Evolutionary conservation across 345 rosid genomes (phyloP).

Genomic region (Arabidopsis suecica): DNA sequence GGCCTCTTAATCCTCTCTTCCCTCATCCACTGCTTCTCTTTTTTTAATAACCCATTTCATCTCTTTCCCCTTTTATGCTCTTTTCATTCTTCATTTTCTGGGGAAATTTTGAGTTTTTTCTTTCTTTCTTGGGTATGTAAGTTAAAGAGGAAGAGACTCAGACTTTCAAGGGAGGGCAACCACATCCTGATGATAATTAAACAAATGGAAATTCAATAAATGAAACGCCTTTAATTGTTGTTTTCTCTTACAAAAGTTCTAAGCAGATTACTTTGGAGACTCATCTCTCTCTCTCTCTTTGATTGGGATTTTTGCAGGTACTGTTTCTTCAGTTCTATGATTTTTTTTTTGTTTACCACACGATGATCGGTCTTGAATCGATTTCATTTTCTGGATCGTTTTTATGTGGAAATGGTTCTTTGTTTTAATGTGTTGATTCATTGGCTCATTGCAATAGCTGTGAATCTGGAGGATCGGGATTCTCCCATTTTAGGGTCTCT

Average conservation of each 20-base stretch:
- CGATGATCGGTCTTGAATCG: conserved; percentile 34
- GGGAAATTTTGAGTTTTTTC: background rate
- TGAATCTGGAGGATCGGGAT: conserved; percentile 29
- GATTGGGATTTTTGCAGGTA: conserved; percentile 29
- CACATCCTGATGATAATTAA: conserved; percentile 1
- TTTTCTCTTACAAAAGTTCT: background rate
- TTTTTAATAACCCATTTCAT: conserved; percentile 10
- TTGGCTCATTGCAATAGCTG: conserved; percentile 13
- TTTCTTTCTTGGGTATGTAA: conserved; percentile 6
- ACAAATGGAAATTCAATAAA: background rate
- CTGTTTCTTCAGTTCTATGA: background rate
- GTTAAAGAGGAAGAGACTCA: background rate
- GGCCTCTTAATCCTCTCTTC: conserved; percentile 37
- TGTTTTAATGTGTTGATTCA: conserved; percentile 4
- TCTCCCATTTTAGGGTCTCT: conserved; percentile 14
- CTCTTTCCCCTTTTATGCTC: conserved; percentile 21
- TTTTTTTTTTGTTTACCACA: background rate
- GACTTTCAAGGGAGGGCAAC: background rate
- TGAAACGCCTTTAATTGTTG: background rate
- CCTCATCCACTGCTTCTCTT: conserved; percentile 37
- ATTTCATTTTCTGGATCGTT: conserved; percentile 25
- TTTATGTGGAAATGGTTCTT: conserved; percentile 11
- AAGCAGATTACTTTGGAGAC: conserved; percentile 20
- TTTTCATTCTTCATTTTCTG: conserved; percentile 24
- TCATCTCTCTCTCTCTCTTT: background rate